Evolutionary conservation across 495 filamentous ascomycete genomes (phyloP).

Genomic region (Hypoxylon rickii): DNA sequence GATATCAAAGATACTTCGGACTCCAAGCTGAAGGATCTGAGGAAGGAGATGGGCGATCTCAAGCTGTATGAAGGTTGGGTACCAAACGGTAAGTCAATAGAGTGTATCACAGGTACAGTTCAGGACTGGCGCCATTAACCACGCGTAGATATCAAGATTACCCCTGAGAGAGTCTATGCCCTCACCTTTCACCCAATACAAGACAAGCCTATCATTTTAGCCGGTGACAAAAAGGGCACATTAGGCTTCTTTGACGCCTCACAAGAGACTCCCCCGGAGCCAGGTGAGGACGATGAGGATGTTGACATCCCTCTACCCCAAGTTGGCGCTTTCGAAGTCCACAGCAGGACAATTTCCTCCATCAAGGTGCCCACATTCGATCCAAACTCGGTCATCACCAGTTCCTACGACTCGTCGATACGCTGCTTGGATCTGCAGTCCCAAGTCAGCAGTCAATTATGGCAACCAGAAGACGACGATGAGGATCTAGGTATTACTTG

Average conservation of each 20-base stretch:
- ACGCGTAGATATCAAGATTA: constrained; percentile 81
- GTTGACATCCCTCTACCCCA: constrained; percentile 70
- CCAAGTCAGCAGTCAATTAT: constrained; percentile 76
- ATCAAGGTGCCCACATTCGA: constrained; percentile 78
- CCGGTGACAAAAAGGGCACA: constrained; percentile 92
- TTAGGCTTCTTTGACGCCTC: constrained; percentile 93
- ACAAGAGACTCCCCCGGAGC: constrained; percentile 59
- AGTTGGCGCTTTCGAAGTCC: constrained; percentile 84
- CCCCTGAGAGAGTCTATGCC: constrained; percentile 84
- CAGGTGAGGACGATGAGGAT: constrained; percentile 66
- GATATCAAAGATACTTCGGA: constrained; percentile 83
- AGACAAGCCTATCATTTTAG: constrained; percentile 89
- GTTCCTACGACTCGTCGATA: constrained; percentile 94
- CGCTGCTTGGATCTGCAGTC: constrained; percentile 84
- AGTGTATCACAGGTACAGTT: background rate
- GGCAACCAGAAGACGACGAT: constrained; percentile 67
- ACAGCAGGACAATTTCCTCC: constrained; percentile 84
- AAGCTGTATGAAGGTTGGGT: constrained; percentile 81
- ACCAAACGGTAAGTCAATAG: constrained; percentile 65
- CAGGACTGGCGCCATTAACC: constrained; percentile 20
- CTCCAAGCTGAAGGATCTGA: constrained; percentile 72
- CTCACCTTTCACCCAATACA: constrained; percentile 87
- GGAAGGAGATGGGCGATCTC: constrained; percentile 80
- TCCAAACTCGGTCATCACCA: constrained; percentile 73
- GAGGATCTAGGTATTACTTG: constrained; percentile 80